A percentile compares a stretch with the other conserved stretches of the same genome.
Evolutionary conservation across 805 yeast species (phyloP).

Genomic region (Teunomyces cretensis): DNA sequence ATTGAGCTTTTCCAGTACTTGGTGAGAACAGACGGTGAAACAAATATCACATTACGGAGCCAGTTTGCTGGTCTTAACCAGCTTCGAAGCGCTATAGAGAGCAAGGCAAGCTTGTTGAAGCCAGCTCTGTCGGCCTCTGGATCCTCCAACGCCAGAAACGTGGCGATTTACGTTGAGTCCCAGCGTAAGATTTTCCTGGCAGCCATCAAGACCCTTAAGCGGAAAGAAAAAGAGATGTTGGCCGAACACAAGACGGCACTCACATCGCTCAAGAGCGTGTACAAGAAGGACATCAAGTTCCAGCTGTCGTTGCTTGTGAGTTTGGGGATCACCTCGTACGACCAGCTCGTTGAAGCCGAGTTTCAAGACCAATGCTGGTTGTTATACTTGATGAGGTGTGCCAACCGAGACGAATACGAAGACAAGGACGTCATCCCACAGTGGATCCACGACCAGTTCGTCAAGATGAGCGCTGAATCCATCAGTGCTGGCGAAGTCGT

Average conservation of each 20-base stretch:
- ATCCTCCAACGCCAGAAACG: conserved; percentile 15
- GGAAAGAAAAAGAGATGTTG: conserved; percentile 46
- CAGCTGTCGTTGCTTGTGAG: conserved; percentile 53
- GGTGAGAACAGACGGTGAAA: conserved; percentile 29
- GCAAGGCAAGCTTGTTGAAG: conserved; percentile 37
- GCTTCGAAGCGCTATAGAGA: conserved; percentile 48
- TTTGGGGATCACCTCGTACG: conserved; percentile 57
- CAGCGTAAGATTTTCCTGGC: conserved; percentile 49
- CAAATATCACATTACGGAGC: conserved; percentile 49
- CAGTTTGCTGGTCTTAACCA: conserved; percentile 61
- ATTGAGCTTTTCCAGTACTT: conserved; percentile 55
- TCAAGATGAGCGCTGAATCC: conserved; percentile 34
- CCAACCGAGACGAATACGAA: conserved; percentile 41
- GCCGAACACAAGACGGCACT: conserved; percentile 43
- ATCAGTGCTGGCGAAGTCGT: conserved; percentile 54
- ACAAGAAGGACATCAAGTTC: conserved; percentile 53
- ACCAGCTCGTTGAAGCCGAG: conserved; percentile 47
- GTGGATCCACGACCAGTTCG: conserved; percentile 47
- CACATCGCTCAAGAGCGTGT: conserved; percentile 57
- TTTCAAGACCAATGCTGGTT: conserved; percentile 59
- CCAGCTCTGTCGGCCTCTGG: not conserved
- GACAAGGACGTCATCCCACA: conserved; percentile 43
- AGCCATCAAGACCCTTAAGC: conserved; percentile 45
- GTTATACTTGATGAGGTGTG: conserved; percentile 62
- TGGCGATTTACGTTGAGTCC: conserved; percentile 46